Conservation (phyloP, 345 rosid species). For the Citrus inodora region DNA sequence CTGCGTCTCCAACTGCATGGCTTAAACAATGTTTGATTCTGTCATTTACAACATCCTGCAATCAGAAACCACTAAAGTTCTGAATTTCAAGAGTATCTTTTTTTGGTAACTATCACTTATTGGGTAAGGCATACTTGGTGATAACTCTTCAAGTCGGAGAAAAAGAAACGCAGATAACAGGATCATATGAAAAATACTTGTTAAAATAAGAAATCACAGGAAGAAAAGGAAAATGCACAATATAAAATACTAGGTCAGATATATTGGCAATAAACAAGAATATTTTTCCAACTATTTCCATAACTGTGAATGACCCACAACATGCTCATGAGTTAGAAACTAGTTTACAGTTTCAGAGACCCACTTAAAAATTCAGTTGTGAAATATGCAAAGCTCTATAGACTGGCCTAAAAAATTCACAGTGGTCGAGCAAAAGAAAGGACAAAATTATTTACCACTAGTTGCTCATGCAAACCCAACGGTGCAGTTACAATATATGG, state of each 20-base stretch:
- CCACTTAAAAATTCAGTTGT: background rate
- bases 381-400: background rate
- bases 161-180: background rate
- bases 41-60: slow-evolving; percentile 79
- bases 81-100: background rate
- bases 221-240: background rate
- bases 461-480: slow-evolving; percentile 80
- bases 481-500: slow-evolving; percentile 81
- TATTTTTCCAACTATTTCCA: background rate
- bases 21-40: slow-evolving; percentile 74
- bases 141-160: background rate
- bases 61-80: background rate
- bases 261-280: background rate
- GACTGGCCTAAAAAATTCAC: background rate
- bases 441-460: slow-evolving; percentile 52
- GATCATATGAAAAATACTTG: background rate
- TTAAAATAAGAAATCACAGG: background rate
- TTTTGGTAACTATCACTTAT: background rate
- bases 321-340: background rate
- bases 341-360: no score
- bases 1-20: slow-evolving; percentile 72
- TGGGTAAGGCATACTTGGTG: background rate
- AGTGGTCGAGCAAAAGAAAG: background rate
- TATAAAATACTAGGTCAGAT: background rate
- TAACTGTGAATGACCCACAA: background rate